These are phyloP conservation scores for Mycena indigotica DNA, from an alignment of 768 basidiomycete species.

Conservation along the genomic window DNA sequence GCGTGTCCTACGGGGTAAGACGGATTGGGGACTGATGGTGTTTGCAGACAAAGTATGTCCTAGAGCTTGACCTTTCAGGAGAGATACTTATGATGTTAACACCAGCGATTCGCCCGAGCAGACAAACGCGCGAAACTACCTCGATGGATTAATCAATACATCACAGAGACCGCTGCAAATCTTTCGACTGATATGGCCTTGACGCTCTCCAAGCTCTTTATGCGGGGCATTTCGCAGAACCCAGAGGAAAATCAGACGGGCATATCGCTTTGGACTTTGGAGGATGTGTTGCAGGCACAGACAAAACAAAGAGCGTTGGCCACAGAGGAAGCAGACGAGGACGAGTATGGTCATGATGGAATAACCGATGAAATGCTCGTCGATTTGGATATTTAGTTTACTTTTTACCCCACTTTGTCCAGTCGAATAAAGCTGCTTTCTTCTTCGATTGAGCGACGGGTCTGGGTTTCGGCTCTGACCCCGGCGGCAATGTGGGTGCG, in stretches of 20 bases:
- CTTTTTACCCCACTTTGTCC: slow-evolving; percentile 22
- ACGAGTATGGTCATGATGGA: slow-evolving; percentile 71
- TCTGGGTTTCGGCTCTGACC: neutral
- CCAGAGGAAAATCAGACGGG: slow-evolving; percentile 96
- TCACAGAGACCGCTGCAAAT: slow-evolving; percentile 97
- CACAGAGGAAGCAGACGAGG: slow-evolving; percentile 51
- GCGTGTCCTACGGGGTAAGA: slow-evolving; percentile 95
- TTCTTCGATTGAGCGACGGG: neutral
- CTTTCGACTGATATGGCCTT: slow-evolving; percentile 98
- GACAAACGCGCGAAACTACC: slow-evolving; percentile 96
- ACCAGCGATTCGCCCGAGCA: slow-evolving; percentile 84
- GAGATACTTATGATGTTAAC: neutral
- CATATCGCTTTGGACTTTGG: slow-evolving; percentile 91
- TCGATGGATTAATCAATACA: slow-evolving; percentile 99
- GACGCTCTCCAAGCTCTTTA: slow-evolving; percentile 92
- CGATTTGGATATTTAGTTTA: slow-evolving; percentile 48
- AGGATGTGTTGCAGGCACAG: slow-evolving; percentile 87
- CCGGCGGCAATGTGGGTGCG: slow-evolving; percentile 4
- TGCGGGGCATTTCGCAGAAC: slow-evolving; percentile 98
- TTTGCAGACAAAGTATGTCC: slow-evolving; percentile 95
- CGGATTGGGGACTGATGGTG: slow-evolving; percentile 99
- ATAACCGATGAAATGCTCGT: slow-evolving; percentile 64
- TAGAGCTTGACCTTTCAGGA: too few relatives aligned
- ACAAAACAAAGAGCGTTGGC: slow-evolving; percentile 73
- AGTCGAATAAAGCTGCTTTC: slow-evolving; percentile 18